Evolutionary conservation across 2,329 filamentous ascomycete genomes (phyloP).

Genomic region (Botrytis porri): DNA sequence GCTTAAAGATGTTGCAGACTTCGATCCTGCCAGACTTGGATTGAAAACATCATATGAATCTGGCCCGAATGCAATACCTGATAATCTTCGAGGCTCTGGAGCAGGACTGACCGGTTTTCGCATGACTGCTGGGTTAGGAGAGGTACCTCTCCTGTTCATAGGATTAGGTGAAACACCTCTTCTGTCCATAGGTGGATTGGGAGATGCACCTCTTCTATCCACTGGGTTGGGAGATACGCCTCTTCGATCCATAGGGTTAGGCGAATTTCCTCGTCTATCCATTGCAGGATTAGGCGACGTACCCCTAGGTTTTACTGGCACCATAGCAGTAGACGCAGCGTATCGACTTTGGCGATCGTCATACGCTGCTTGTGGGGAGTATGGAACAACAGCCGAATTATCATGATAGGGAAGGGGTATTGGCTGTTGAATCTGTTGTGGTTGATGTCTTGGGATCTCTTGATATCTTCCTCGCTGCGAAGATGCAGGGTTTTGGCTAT

Average conservation of each 20-base stretch:
- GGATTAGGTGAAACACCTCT: constrained; percentile 34
- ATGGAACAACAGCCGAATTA: constrained; percentile 24
- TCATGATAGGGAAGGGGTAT: constrained; percentile 34
- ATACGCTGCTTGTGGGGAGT: constrained; percentile 31
- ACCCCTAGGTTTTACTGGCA: constrained; percentile 30
- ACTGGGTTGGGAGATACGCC: constrained; percentile 32
- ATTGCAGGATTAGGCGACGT: constrained; percentile 32
- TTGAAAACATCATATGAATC: constrained; percentile 75
- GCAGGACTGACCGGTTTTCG: constrained; percentile 75
- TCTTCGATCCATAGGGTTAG: constrained; percentile 28
- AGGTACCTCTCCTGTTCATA: constrained; percentile 56
- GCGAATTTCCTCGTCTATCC: constrained; percentile 29
- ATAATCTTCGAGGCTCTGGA: constrained; percentile 55
- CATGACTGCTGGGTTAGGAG: constrained; percentile 43
- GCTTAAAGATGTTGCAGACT: constrained; percentile 32
- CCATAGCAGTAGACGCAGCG: constrained; percentile 36
- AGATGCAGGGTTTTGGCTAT: constrained; percentile 41
- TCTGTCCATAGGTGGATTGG: constrained; percentile 25
- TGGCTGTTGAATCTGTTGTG: constrained; percentile 29
- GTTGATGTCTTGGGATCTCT: constrained; percentile 26
- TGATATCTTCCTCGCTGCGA: constrained; percentile 42
- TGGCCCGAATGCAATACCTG: constrained; percentile 67
- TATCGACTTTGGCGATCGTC: constrained; percentile 35
- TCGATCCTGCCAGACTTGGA: constrained; percentile 46
- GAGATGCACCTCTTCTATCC: constrained; percentile 30